These are phyloP conservation scores for Oemleria cerasiformis DNA, from an alignment of 306 rosid species.

Conservation along the genomic window DNA sequence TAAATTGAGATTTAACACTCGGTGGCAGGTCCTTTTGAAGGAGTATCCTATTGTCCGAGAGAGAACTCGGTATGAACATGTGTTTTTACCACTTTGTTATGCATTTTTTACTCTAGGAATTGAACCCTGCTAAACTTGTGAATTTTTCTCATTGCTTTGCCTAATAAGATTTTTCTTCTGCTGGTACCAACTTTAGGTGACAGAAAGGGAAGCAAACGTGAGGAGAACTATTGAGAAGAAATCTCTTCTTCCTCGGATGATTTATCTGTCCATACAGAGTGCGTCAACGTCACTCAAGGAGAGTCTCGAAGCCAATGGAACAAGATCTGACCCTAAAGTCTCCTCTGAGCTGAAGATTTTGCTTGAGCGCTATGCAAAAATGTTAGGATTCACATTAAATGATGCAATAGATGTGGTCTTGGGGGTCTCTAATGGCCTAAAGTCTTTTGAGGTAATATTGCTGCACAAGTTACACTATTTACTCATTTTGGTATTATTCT, in stretches of 20 bases:
- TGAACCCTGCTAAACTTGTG: neutral
- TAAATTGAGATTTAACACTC: constrained; percentile 6
- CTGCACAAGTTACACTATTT: neutral
- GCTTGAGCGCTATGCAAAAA: constrained; percentile 72
- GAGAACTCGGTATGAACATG: constrained; percentile 56
- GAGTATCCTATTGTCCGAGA: constrained; percentile 69
- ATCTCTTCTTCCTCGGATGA: constrained; percentile 90
- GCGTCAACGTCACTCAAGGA: constrained; percentile 72
- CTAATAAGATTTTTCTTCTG: constrained; percentile 17
- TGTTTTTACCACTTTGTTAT: neutral
- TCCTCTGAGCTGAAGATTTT: constrained; percentile 65
- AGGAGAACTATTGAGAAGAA: constrained; percentile 73
- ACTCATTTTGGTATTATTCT: constrained; percentile 4
- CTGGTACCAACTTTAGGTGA: constrained; percentile 45
- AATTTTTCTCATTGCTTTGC: constrained; percentile 2
- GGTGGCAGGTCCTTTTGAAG: constrained; percentile 78
- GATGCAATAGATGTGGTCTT: constrained; percentile 63
- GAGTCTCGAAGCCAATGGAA: constrained; percentile 62
- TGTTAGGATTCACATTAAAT: constrained; percentile 59
- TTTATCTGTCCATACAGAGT: constrained; percentile 77
- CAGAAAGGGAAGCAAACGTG: constrained; percentile 55
- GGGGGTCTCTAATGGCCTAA: constrained; percentile 46
- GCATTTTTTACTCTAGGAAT: neutral
- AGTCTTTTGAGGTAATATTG: constrained; percentile 58
- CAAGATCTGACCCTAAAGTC: constrained; percentile 44